Evolutionary conservation across 2,329 filamentous ascomycete genomes (phyloP), one percentile per base, ranked within the genome.

Genomic region (Monosporascus sp.): DNA sequence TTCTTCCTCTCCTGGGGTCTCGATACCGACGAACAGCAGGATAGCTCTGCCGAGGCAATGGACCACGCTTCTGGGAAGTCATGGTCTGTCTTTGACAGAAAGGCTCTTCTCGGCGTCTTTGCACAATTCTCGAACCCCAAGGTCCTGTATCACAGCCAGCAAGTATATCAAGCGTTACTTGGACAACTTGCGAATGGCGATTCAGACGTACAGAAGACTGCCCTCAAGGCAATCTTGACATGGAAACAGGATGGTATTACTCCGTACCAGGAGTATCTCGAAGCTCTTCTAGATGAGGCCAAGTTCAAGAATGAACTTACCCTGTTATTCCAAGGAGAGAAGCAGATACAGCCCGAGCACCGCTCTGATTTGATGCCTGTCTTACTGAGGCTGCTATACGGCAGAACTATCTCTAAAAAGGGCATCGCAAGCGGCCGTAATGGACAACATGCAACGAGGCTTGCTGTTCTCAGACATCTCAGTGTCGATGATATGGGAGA

Each of bases 281-380:
- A 90, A 56, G 92, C 90, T 61, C 77, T 99, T 2, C 80, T 97
- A 8, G 94, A 99, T 60, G 94, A 97, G 57, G 85, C 89, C 24
- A 83, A 89, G 48, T 96, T 97, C 72, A 90, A 91, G 65, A 94
- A 97, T 64, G 93, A 97, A 67, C 79, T 99, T n/a, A 87, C 90
- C 0, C 84, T 94, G 5, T 88, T 99, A 58, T 80, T 99, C 50
- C 87, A 90, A 64, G 82, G 87, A 17, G 85, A 89, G 18, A 84
- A 84, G 53, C 72, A 85, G 51, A 87, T 97, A 58, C 84, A 86
- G 59, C 75, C 84, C 6, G 82, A 87, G 49, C 90, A 99, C 65
- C 83, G 88, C 8, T 64, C 74, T 3, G 81, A 84, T 46, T 71
- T 97, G 37, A 89, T 97, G 78, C 93, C 94, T 1, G 83, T 99